Evolutionary conservation across 768 basidiomycete genomes (phyloP).

Genomic region (Mycena crocata): DNA sequence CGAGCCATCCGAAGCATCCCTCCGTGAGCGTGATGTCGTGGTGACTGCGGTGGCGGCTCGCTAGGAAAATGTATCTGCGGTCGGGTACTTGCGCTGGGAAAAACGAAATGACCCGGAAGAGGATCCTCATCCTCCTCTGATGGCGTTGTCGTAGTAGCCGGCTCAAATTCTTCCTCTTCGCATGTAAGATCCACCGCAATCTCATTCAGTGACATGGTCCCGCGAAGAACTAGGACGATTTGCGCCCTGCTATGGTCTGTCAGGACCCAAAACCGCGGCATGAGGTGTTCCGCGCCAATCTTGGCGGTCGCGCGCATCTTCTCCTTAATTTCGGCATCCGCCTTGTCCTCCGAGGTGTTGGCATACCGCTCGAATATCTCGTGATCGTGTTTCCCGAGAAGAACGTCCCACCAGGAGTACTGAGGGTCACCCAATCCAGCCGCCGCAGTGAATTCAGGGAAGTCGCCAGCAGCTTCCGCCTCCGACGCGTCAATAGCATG

Average conservation of each 20-base stretch:
- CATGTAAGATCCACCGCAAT: constrained; percentile 89
- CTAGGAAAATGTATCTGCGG: constrained; percentile 12
- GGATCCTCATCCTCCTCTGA: constrained; percentile 46
- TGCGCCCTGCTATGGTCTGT: constrained; percentile 82
- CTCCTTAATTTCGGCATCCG: constrained; percentile 49
- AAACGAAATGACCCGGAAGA: constrained; percentile 51
- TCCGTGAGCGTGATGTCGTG: constrained; percentile 75
- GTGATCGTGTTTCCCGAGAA: constrained; percentile 83
- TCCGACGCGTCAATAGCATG: constrained; percentile 79
- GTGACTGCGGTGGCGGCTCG: constrained; percentile 37
- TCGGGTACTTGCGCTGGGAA: constrained; percentile 44
- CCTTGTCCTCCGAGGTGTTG: constrained; percentile 42
- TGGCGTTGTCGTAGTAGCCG: constrained; percentile 52
- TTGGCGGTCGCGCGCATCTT: constrained; percentile 69
- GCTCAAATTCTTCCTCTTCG: constrained; percentile 75
- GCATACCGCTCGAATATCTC: constrained; percentile 83
- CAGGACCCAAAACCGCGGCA: constrained; percentile 89
- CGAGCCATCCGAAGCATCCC: constrained; percentile 86
- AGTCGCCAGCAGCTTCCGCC: constrained; percentile 66
- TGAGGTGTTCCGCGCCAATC: constrained; percentile 73
- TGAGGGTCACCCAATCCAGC: constrained; percentile 41
- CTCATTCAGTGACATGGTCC: constrained; percentile 90
- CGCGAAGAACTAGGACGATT: constrained; percentile 81
- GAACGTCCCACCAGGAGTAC: constrained; percentile 88
- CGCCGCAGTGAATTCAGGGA: constrained; percentile 34